A percentile compares a stretch with the other conserved stretches of the same genome.
Conservation (phyloP, 2,329 filamentous ascomycete species). For the Juglanconis oblonga region DNA sequence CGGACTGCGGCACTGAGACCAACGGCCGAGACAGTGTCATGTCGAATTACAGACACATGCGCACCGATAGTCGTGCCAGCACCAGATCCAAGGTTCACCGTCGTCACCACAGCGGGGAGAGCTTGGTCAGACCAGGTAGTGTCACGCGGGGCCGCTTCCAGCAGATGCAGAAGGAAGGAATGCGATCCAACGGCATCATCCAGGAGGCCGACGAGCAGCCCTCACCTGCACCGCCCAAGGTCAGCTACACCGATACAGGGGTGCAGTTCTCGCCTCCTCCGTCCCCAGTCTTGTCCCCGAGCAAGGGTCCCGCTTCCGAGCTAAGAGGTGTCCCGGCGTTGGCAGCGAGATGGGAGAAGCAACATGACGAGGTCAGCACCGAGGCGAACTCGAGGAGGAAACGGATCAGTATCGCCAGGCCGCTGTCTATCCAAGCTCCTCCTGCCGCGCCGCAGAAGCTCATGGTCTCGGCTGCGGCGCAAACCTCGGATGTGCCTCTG, state of each 20-base stretch:
- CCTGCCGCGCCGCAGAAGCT: slow-evolving; percentile 31
- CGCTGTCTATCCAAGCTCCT: slow-evolving; percentile 45
- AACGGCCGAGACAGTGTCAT: slow-evolving; percentile 64
- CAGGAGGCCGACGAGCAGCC: slow-evolving; percentile 45
- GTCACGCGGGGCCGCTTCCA: slow-evolving; percentile 51
- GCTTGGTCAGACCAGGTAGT: slow-evolving; percentile 53
- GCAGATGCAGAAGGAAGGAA: slow-evolving; percentile 42
- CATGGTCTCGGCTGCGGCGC: slow-evolving; percentile 65
- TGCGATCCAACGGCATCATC: slow-evolving; percentile 49
- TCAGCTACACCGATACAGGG: slow-evolving; percentile 69
- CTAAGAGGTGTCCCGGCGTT: slow-evolving; percentile 28
- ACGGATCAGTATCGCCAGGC: slow-evolving; percentile 55
- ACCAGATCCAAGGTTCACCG: slow-evolving; percentile 47
- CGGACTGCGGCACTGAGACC: slow-evolving; percentile 67
- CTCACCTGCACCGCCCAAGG: slow-evolving; percentile 32
- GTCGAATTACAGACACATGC: slow-evolving; percentile 48
- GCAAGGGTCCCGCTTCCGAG: slow-evolving; percentile 42
- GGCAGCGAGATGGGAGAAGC: slow-evolving; percentile 34
- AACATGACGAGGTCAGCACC: slow-evolving; percentile 46
- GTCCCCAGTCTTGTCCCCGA: slow-evolving; percentile 56
- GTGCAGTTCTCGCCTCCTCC: slow-evolving; percentile 81
- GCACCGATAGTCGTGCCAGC: slow-evolving; percentile 58
- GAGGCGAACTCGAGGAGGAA: slow-evolving; percentile 74
- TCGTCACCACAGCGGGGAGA: slow-evolving; percentile 58
- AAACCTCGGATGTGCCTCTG: slow-evolving; percentile 60